These are phyloP conservation scores for Trichocladium uniseriatum DNA, from an alignment of 495 filamentous ascomycete species.

Conservation along the genomic window DNA sequence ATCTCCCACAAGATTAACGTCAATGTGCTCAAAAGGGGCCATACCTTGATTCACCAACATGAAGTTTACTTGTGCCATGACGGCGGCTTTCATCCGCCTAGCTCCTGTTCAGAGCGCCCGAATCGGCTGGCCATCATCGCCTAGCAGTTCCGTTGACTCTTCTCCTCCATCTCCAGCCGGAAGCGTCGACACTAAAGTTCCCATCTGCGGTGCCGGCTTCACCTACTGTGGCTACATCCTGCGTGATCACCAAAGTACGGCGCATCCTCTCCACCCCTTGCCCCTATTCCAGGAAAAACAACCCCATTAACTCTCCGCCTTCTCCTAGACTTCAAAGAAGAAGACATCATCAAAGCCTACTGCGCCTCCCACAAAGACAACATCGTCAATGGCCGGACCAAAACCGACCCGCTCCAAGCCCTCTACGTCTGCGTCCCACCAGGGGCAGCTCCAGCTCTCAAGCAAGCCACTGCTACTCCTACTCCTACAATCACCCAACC, in stretches of 20 bases:
- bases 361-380: constrained; percentile 30
- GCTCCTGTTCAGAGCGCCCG: constrained; percentile 6
- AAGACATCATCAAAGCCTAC: constrained; percentile 35
- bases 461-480: too few species aligned
- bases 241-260: constrained; percentile 31
- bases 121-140: neutral
- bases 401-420: constrained; percentile 31
- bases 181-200: constrained; percentile 1
- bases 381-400: constrained; percentile 29
- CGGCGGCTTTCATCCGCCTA: neutral
- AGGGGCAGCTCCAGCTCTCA: constrained; percentile 10
- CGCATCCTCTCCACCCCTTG: neutral
- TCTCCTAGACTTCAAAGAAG: constrained; percentile 27
- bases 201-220: constrained; percentile 35
- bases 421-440: constrained; percentile 34
- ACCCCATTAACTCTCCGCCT: neutral
- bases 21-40: too few species aligned
- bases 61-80: neutral
- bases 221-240: constrained; percentile 41
- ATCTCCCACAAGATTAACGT: too few species aligned
- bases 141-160: neutral
- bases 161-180: constrained; percentile 7
- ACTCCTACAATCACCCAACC: too few species aligned
- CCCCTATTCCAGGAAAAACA: neutral
- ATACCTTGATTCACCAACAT: neutral